A percentile compares a stretch with the other conserved stretches of the same genome.
These are phyloP conservation scores for Sideroxylon spinosum DNA, from an alignment of 179 eudicot species.

Conservation along the genomic window DNA sequence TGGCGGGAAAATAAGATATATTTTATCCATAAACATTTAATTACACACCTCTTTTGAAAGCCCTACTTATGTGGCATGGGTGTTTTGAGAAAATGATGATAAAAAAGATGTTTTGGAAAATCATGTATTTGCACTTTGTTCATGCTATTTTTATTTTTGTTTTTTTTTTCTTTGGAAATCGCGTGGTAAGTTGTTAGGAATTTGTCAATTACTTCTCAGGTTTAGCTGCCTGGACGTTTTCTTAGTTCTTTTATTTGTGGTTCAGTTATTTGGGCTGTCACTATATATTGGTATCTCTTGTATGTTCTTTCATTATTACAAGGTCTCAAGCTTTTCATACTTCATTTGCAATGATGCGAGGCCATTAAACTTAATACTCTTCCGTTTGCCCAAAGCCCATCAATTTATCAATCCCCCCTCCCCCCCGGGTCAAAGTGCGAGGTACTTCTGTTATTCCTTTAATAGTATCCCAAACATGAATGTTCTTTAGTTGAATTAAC, in stretches of 20 bases:
- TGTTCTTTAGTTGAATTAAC: background rate
- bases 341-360: conserved; percentile 1
- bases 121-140: background rate
- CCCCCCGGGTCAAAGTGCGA: background rate
- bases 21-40: background rate
- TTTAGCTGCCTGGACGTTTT: background rate
- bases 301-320: background rate
- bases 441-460: background rate
- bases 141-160: too few species aligned
- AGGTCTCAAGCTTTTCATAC: conserved; percentile 3
- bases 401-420: background rate
- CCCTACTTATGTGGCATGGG: too few species aligned
- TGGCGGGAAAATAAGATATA: background rate
- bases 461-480: background rate
- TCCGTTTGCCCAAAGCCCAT: background rate
- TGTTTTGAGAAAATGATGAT: too few species aligned
- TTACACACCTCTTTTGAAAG: too few species aligned
- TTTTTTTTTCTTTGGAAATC: background rate
- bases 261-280: background rate
- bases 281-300: background rate
- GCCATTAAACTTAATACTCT: background rate
- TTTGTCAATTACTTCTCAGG: background rate
- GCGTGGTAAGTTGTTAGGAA: background rate
- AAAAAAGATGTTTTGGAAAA: too few species aligned
- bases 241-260: background rate